Base-by-base conservation (phyloP, 495 filamentous ascomycete species). In the Penicillium nucicola region DNA sequence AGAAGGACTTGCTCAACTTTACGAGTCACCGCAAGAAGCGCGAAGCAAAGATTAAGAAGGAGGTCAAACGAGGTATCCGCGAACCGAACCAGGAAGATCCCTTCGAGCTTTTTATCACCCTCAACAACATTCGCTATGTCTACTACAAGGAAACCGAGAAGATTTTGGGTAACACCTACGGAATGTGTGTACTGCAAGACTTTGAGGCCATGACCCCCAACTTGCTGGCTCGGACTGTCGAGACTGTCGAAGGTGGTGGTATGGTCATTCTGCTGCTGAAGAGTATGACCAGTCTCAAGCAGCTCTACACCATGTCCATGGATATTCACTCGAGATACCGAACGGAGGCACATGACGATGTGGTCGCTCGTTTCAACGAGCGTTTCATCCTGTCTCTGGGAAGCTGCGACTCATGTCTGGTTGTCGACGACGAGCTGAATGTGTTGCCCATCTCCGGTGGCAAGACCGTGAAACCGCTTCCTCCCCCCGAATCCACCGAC, bases 101-200 rank as follows among this genome's bases (percentile, higher is more conserved):
- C 1, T 99, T 99, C 73, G 95, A 99, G 75, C 79, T 97, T 53
- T 99, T 99, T 74, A 86, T 99, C 65, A 91, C 89, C 15, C 83
- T 96, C 47, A 88, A 96, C 69, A 90, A 96, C 65, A 96, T 99
- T 59, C 89, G 95, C 57, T 99, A 97, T 82, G 89, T 92, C 33
- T 99, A 96, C 79, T 99, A 99, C 77, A 99, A 99, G 72, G 95
- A 99, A 71, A 97, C 95, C n/a, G 95, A 99, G 52, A 96, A 96
- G 76, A 97, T 99, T 64, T 70, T 99, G 33, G 95, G 95, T 56
- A 96, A 97, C 69, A 99, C 95, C 25, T 99, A 92, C 65, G 93
- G 95, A 55, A 97, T 97, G 88, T 96, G 91, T 65, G 93, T 97
- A 54, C 74, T 99, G 48, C 95, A 99, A 64, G 95, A 99, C 53